These are phyloP conservation scores for Clavispora asparagi DNA, from an alignment of 805 yeast species.

Conservation along the genomic window DNA sequence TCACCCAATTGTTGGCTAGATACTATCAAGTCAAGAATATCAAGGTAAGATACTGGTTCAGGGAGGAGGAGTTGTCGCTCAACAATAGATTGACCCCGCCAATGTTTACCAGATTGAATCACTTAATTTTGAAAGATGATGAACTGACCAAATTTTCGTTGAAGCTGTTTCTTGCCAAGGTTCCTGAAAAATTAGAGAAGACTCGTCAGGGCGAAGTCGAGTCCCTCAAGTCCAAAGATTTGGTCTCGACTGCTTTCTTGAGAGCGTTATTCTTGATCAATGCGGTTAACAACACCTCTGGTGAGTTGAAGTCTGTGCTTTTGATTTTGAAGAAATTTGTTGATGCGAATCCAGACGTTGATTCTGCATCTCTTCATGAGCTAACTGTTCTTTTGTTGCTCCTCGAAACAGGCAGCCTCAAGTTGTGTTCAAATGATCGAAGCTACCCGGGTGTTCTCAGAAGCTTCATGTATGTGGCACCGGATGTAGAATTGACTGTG, in stretches of 20 bases:
- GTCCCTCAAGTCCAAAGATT: not conserved
- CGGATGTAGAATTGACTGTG: conserved; percentile 25
- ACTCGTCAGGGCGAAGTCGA: not conserved
- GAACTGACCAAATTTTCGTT: conserved; percentile 6
- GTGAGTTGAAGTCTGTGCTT: conserved; percentile 50
- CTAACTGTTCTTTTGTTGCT: conserved; percentile 46
- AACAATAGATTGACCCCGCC: conserved; percentile 54
- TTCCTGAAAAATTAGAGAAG: not conserved
- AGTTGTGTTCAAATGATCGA: conserved; percentile 34
- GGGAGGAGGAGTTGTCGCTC: conserved; percentile 37
- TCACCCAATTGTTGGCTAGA: conserved; percentile 72
- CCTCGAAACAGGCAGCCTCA: conserved; percentile 30
- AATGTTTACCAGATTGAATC: conserved; percentile 32
- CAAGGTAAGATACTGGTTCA: conserved; percentile 51
- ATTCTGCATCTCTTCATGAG: conserved; percentile 28
- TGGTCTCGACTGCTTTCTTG: conserved; percentile 9
- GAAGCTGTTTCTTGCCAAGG: not conserved
- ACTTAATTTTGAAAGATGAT: not conserved
- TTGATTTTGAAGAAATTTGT: conserved; percentile 34
- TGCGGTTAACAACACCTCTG: conserved; percentile 38
- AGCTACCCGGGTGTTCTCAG: conserved; percentile 29
- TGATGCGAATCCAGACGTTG: conserved; percentile 10
- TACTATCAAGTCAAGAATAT: conserved; percentile 77
- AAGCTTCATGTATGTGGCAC: conserved; percentile 21
- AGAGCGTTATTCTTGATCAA: conserved; percentile 51